A percentile compares a stretch with the other conserved stretches of the same genome.
These are phyloP conservation scores for Metschnikowia drakensbergensis DNA, from an alignment of 805 yeast species.

Conservation along the genomic window DNA sequence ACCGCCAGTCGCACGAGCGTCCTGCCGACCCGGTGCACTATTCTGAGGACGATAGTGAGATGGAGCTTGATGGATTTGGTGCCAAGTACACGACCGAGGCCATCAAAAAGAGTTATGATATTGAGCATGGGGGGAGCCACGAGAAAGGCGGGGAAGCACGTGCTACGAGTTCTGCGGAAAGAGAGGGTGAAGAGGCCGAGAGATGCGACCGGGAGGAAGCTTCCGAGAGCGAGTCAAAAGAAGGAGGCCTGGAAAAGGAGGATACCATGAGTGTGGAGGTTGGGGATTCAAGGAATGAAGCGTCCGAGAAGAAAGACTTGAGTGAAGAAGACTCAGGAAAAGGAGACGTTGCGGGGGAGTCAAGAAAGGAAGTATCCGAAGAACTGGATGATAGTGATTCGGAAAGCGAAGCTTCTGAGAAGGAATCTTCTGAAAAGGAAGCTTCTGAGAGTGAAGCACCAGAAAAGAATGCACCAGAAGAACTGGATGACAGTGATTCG, in stretches of 20 bases:
- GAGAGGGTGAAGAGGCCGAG: neutral
- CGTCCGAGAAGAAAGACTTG: too few relatives aligned
- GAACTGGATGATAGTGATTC: too few relatives aligned
- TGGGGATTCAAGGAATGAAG: too few relatives aligned
- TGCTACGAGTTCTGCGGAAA: neutral
- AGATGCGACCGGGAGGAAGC: too few relatives aligned
- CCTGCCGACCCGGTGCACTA: conserved; percentile 31
- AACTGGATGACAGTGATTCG: neutral
- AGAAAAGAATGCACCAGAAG: neutral
- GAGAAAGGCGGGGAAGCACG: conserved; percentile 2
- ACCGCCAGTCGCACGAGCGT: conserved; percentile 19
- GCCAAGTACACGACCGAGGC: conserved; percentile 28
- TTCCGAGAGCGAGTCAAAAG: neutral
- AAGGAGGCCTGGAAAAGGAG: neutral
- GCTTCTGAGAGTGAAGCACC: neutral
- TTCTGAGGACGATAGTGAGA: conserved; percentile 40
- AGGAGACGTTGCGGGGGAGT: neutral
- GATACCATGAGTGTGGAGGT: too few relatives aligned
- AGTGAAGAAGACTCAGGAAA: too few relatives aligned
- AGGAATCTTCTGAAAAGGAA: neutral
- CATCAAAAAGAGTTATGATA: conserved; percentile 23
- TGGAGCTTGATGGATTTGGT: conserved; percentile 30
- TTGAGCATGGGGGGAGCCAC: conserved; percentile 19
- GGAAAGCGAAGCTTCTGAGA: too few relatives aligned
- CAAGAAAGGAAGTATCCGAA: neutral